Evolutionary conservation across 2,329 filamentous ascomycete genomes (phyloP).

Genomic region (Phialophora tarda): DNA sequence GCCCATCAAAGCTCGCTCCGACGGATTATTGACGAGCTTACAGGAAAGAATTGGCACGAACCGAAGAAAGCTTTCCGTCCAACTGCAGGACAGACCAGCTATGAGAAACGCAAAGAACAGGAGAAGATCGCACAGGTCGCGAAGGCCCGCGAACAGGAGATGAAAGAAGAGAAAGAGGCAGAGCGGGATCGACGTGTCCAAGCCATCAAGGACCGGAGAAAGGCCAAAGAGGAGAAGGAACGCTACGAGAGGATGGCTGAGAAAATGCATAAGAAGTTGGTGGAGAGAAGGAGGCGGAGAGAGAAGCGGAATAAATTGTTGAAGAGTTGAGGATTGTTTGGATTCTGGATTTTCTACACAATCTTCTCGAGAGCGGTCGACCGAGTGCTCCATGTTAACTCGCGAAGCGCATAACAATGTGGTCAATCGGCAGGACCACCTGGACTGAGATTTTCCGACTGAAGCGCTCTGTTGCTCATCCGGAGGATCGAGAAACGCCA

Average conservation of each 20-base stretch:
- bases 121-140: conserved; percentile 73
- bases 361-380: neutral
- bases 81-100: conserved; percentile 75
- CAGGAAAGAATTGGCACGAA: conserved; percentile 94
- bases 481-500: neutral
- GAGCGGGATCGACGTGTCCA: conserved; percentile 78
- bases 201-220: conserved; percentile 81
- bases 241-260: conserved; percentile 92
- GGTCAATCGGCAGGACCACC: neutral
- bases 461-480: neutral
- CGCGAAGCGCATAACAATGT: neutral
- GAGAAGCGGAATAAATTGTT: conserved; percentile 76
- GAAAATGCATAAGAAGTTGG: conserved; percentile 96
- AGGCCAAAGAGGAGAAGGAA: conserved; percentile 89
- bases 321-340: conserved; percentile 34
- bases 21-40: conserved; percentile 17
- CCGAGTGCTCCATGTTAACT: neutral
- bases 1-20: conserved; percentile 27
- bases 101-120: conserved; percentile 74
- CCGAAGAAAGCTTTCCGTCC: conserved; percentile 85
- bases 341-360: neutral
- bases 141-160: conserved; percentile 91
- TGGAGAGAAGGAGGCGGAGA: conserved; percentile 89
- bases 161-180: conserved; percentile 95
- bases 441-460: neutral